These are phyloP conservation scores for Colletotrichum tabaci DNA, from an alignment of 2,329 filamentous ascomycete genomes.

Conservation along the genomic window DNA sequence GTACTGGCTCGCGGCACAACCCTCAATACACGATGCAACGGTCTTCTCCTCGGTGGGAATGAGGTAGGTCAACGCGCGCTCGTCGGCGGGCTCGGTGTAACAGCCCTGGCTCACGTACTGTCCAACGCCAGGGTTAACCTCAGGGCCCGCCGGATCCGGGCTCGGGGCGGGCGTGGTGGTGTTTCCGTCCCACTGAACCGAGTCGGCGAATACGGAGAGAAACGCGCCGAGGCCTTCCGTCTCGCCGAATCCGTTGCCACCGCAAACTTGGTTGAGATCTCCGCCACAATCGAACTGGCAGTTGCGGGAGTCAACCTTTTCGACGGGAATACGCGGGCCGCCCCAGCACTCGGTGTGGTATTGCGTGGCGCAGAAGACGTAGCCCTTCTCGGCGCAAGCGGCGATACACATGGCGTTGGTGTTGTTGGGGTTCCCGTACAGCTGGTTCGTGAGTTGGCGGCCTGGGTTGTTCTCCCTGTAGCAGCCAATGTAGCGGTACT, in stretches of 20 bases:
- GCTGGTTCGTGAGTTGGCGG: slow-evolving; percentile 62
- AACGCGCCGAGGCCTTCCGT: slow-evolving; percentile 53
- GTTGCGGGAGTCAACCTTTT: slow-evolving; percentile 59
- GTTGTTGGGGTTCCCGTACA: slow-evolving; percentile 58
- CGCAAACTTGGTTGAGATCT: slow-evolving; percentile 65
- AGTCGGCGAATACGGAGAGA: slow-evolving; percentile 65
- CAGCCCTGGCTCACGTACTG: slow-evolving; percentile 45
- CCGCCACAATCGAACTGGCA: slow-evolving; percentile 69
- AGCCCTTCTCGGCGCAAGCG: slow-evolving; percentile 55
- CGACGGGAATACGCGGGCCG: slow-evolving; percentile 62
- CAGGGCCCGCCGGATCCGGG: slow-evolving; percentile 45
- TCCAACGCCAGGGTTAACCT: slow-evolving; percentile 56
- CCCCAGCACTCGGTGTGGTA: slow-evolving; percentile 70
- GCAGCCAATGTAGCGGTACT: slow-evolving; percentile 69
- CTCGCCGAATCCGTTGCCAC: slow-evolving; percentile 61
- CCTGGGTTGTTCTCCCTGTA: slow-evolving; percentile 70
- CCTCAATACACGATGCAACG: slow-evolving; percentile 47
- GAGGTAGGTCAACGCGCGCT: slow-evolving; percentile 44
- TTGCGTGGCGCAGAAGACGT: slow-evolving; percentile 63
- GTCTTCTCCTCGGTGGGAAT: slow-evolving; percentile 43
- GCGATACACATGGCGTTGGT: slow-evolving; percentile 62
- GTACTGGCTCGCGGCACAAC: slow-evolving; percentile 50
- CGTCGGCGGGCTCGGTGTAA: slow-evolving; percentile 44
- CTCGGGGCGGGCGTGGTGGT: slow-evolving; percentile 44
- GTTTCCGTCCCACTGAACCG: slow-evolving; percentile 49